phyloP scores from a whole-genome alignment of 495 filamentous ascomycete species.

The Paragyromitra xinjiangensis region DNA sequence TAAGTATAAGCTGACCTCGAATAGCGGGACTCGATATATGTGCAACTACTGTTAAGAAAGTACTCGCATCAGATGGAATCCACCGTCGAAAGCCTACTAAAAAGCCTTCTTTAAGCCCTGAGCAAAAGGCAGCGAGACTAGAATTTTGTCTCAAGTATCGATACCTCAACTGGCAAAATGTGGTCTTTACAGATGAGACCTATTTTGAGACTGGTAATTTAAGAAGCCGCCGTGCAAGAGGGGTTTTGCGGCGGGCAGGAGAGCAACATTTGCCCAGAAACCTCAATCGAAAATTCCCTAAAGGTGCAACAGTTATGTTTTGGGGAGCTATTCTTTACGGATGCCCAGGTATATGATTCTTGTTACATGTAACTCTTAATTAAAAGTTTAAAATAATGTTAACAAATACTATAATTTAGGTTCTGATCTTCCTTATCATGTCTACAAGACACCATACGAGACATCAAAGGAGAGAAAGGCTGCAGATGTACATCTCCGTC shows the following conservation, averaged over 20 bases:
- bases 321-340: slow-evolving; percentile 11
- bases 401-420: too few relatives aligned
- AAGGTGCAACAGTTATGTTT: slow-evolving; percentile 15
- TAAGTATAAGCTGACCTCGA: too few relatives aligned
- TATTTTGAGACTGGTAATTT: slow-evolving; percentile 24
- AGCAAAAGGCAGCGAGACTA: neutral
- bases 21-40: neutral
- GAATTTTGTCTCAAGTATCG: neutral
- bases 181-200: neutral
- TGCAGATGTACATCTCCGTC: too few relatives aligned
- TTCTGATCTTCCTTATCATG: slow-evolving; percentile 7
- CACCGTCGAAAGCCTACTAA: neutral
- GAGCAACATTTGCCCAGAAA: neutral
- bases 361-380: too few relatives aligned
- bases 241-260: neutral
- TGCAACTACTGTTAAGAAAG: neutral
- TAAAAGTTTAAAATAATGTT: too few relatives aligned
- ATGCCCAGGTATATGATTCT: too few relatives aligned
- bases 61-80: neutral
- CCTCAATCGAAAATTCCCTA: neutral
- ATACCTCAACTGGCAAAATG: neutral
- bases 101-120: neutral
- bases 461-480: neutral
- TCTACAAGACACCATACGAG: slow-evolving; percentile 17
- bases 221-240: neutral